Evolutionary conservation across 176 grass and related monocot genomes (phyloP), one percentile per base, ranked within the genome.

Genomic region (Aegilops speltoides): DNA sequence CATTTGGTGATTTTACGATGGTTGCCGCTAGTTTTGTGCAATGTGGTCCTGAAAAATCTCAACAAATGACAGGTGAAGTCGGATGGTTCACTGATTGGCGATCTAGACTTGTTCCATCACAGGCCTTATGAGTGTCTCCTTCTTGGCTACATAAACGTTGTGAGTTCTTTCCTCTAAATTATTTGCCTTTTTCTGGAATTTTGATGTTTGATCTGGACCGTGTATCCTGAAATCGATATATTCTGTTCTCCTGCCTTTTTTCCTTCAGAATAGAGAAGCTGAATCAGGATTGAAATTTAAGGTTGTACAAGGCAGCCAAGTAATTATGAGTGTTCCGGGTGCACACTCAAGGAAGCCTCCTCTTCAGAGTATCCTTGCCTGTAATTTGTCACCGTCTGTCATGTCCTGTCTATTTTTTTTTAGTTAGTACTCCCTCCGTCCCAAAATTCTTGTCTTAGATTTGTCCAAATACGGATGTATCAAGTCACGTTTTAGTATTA

Each of bases 51-150:
- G 24, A 86, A 77, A 77, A 63, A 11, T 48, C 37, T 81, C 63
- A 24, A 40, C 38, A 67, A 75, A 91, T 59, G 3, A 13, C 88
- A 98, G 96, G 96, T 96, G 28, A 96, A 91, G 80, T 76, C 86
- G 36, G 88, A 98, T 86, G 90, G 93, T 46, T 98, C 90, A 32
- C 83, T 98, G 73, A 96, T 98, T 84, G 83, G 93, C 46, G 79
- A 91, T 73, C 76, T 96, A 67, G 92, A 98, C 48, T 96, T 96
- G 63, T 95, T 98, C 90, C 93, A 96, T 94, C 96, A 98, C 65
- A 90, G 92, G 83, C 96, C 96, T 77, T 98, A 98, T 78, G 96
- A 98, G 72, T 96, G 90, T 79, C 88, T 98, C 79, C 90, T 98
- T 26, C 84, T 94, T 67, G 96, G 96, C 81, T 96, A 98, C 78